Base-by-base conservation (phyloP, 495 filamentous ascomycete species). In the Daldinia childiae region DNA sequence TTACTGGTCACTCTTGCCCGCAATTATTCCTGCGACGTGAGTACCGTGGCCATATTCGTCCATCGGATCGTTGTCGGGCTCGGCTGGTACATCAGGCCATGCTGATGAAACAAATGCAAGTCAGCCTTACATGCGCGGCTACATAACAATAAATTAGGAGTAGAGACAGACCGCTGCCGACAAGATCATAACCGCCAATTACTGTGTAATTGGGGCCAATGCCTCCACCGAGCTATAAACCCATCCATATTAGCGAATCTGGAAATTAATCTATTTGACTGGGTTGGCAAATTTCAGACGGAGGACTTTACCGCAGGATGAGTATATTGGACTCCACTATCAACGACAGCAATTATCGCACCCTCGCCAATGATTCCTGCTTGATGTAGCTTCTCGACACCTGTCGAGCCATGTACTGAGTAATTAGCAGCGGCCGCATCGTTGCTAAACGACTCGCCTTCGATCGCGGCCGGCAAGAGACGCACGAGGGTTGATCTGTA, bases 151-250 rank as follows among this genome's bases (percentile, higher is more conserved):
- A 48, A 19, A 8, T 48, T 43, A n/a, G 7, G 17, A 48, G 19
- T 19, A 11, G 17, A 27, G 38, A 26, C 63, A 26, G 61, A 68
- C 59, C 48, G 29, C 76, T 69, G 12, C 77, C 79, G n/a, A 77
- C 73, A 39, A 81, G 66, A 67, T 80, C 78, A 56, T 79, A 78
- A 6, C 78, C 79, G 1, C 75, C 76, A n/a, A 71, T 64, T 3
- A 81, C 67, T 29, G 78, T 81, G 32, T 77, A 80, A 0, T 77
- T 72, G 0, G 68, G 73, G 1, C 79, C 79, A 43, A 79, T 76
- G 2, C 79, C 76, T 51, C 78, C 79, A n/a, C 79, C 78, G 12
- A 81, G 75, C 74, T 77, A 50, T 11, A 36, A 19, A 39, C 5
- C 34, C 6, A 9, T 21, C 43, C 43, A 21, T 21, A 24, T 48